These are phyloP conservation scores for Leishmania turanica DNA, from an alignment of 208 protist genomes.

Conservation along the genomic window DNA sequence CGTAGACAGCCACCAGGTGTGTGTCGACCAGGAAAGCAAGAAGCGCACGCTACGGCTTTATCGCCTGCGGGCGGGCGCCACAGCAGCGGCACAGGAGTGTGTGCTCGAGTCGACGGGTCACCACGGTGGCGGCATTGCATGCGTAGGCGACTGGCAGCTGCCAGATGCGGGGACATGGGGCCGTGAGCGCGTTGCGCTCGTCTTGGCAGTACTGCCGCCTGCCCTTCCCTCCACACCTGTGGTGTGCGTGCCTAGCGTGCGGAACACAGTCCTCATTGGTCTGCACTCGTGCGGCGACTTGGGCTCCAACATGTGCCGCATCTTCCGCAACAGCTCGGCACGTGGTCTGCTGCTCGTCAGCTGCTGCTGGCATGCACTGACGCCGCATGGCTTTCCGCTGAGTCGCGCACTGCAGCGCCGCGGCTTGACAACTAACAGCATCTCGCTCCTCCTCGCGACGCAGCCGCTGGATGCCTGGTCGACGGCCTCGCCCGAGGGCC, in stretches of 20 bases:
- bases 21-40: constrained; percentile 20
- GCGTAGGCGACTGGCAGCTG: constrained; percentile 17
- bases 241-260: constrained; percentile 70
- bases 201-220: constrained; percentile 48
- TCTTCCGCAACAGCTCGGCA: constrained; percentile 53
- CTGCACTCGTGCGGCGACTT: constrained; percentile 90
- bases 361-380: constrained; percentile 91
- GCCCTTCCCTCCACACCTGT: constrained; percentile 23
- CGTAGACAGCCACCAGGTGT: constrained; percentile 44
- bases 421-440: constrained; percentile 45
- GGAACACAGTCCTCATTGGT: constrained; percentile 73
- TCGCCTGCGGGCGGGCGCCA: constrained; percentile 1
- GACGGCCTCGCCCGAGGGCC: constrained; percentile 56
- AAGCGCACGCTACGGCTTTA: constrained; percentile 33
- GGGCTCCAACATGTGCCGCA: constrained; percentile 78
- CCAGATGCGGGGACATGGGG: constrained; percentile 32
- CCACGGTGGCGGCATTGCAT: background rate
- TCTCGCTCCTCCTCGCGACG: constrained; percentile 84
- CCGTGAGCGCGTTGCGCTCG: constrained; percentile 25
- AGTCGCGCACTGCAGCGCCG: constrained; percentile 51
- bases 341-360: constrained; percentile 85
- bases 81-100: background rate
- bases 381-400: constrained; percentile 70
- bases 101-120: background rate
- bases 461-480: constrained; percentile 89